Base-by-base conservation (phyloP, 352 stramenopile species). In the Phytophthora hybrid region DNA sequence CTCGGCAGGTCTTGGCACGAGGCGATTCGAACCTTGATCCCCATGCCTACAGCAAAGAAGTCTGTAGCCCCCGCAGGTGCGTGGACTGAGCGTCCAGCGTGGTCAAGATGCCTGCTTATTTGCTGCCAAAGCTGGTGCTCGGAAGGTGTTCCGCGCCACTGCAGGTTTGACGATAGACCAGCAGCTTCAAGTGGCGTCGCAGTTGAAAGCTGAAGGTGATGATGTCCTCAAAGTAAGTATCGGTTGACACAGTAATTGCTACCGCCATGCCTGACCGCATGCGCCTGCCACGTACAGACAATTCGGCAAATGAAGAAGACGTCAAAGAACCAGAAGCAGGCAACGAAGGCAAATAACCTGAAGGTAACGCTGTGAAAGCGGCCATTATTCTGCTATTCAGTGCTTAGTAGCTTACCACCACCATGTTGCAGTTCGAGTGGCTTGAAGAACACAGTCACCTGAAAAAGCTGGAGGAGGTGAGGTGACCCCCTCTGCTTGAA, bases 251-350 rank as follows among this genome's bases (percentile, higher is more conserved):
- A 54, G 23, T 23, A 44, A 32, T 47, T 47, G 1, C 10, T 23
- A 4, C 41, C 11, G 21, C 7, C 52, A 9, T 31, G 0, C 8
- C 34, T 67, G 19, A 26, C 23, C 23, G 23, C 23, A 26, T 26
- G 23, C 23, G 23, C 53, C 11, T 10, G 29, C 4, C 18, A 16
- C 13, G 23, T 39, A 19, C 57, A 93, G 87, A 88, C 73, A 47
- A 91, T 93, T 67, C 63, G 79, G 39, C 79, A 88, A 71, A 88
- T 93, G 76, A 91, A 90, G 69, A 88, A 84, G 23, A 63, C 63
- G 7, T 90, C 83, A 6, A 89, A 89, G 57, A 78, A 81, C 34
- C 85, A 93, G 65, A 90, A 90, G 59, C 68, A 85, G 44, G 39
- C 57, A 16, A 90, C 79, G 2, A 88, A 89, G 39, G 55, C 81